These are phyloP conservation scores for Eucalyptus cloeziana DNA, from an alignment of 345 rosid species.

Conservation along the genomic window DNA sequence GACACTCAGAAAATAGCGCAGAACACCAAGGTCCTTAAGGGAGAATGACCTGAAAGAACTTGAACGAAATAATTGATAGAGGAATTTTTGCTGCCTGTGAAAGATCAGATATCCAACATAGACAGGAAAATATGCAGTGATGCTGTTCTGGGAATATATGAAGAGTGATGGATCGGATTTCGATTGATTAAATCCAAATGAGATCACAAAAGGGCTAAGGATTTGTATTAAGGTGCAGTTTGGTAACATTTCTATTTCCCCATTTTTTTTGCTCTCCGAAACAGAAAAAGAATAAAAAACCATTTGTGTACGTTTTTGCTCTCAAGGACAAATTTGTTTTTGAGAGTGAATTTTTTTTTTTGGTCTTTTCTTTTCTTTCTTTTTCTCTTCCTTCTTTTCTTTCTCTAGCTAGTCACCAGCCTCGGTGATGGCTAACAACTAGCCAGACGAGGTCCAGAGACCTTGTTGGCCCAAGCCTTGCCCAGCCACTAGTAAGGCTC, in stretches of 20 bases:
- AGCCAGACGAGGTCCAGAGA: too few species aligned
- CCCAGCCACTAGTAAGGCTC: too few species aligned
- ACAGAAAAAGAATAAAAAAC: too few species aligned
- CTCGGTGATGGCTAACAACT: too few species aligned
- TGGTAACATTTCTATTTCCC: too few species aligned
- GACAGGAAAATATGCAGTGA: not conserved
- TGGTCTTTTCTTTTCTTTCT: too few species aligned
- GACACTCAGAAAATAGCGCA: not conserved
- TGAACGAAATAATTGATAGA: not conserved
- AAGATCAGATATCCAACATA: not conserved
- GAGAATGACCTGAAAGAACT: not conserved
- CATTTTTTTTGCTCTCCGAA: rapidly evolving
- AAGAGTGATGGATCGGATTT: not conserved
- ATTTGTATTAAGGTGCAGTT: not conserved
- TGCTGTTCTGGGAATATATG: not conserved
- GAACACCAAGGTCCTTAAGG: not conserved
- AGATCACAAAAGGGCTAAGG: not conserved
- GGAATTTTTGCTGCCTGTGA: not conserved
- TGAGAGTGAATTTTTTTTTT: too few species aligned
- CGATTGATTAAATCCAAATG: not conserved
- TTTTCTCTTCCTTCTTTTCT: too few species aligned
- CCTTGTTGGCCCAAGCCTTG: too few species aligned
- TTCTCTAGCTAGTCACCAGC: too few species aligned
- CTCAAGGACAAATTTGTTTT: too few species aligned
- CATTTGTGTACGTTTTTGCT: too few species aligned